Evolutionary conservation across 2,329 filamentous ascomycete species (phyloP), one percentile per base, ranked within the genome.

Genomic region (Nigrospora osmanthi): DNA sequence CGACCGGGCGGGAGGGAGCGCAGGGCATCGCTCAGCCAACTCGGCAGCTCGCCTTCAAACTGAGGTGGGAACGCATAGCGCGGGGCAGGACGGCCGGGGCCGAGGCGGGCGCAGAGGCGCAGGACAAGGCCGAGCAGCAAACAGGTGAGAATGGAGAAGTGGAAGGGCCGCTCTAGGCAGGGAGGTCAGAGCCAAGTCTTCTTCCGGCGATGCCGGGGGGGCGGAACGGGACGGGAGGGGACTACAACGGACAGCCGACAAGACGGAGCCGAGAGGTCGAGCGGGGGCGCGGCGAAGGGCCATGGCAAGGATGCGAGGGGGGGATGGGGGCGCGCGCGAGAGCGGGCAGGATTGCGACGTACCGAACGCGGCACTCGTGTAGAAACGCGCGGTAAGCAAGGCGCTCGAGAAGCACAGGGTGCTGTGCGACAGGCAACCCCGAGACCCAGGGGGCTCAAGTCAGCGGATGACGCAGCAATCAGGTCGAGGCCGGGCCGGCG

Each of bases 291-390:
- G 19, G 19, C 19, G 19, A 23, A 23, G 19, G 19, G 19, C 19
- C 19, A 23, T 23, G 19, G 4, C 4, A 23, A 23, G 7, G 19
- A n/a, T 36, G 15, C 11, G 32, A n/a, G 14, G 34, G n/a, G 17
- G 23, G 17, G n/a, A n/a, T n/a, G n/a, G 19, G 19, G 19, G 19
- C 19, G 19, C 4, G 19, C 11, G n/a, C n/a, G n/a, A 31, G 15
- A 30, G 19, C 11, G 35, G 17, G 11, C 10, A 17, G 14, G 39
- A 39, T 31, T 32, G 42, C 41, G 40, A 40, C 53, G 49, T 63
- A 66, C 63, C 63, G 48, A 65, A 66, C 15, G 63, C 60, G 35
- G 62, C 60, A 47, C 63, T 65, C 43, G 48, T 57, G 45, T 60
- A 59, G 47, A 61, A 66, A 46, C 63, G 54, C 13, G 53, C 57